Evolutionary conservation across 371 early-diverging fungal species (phyloP).

Genomic region (Lichtheimia ornata): DNA sequence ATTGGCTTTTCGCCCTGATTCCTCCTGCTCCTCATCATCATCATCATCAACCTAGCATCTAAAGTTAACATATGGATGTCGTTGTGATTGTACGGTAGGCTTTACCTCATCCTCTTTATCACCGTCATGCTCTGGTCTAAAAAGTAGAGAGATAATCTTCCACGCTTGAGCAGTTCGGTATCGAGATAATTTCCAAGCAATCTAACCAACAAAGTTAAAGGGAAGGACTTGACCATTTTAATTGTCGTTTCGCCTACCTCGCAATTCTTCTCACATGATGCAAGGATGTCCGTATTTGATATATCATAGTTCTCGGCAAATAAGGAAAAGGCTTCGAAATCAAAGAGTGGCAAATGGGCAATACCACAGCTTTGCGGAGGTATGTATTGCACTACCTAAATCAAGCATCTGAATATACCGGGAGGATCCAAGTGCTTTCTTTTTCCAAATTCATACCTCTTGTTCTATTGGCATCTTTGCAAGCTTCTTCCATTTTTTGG

Average conservation of each 20-base stretch:
- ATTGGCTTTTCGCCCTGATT: background rate
- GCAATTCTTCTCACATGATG: conserved; percentile 70
- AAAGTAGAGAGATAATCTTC: conserved; percentile 73
- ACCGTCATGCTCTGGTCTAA: conserved; percentile 27
- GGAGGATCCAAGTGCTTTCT: background rate
- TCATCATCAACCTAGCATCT: background rate
- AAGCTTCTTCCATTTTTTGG: conserved; percentile 30
- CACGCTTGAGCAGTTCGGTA: conserved; percentile 80
- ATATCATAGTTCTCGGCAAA: conserved; percentile 69
- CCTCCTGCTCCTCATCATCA: background rate
- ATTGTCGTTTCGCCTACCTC: conserved; percentile 37
- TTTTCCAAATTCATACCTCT: conserved; percentile 15
- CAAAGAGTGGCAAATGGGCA: conserved; percentile 66
- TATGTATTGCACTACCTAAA: conserved; percentile 37
- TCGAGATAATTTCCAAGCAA: conserved; percentile 65
- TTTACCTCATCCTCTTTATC: conserved; percentile 14
- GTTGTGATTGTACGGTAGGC: too few relatives aligned
- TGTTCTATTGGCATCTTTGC: conserved; percentile 27
- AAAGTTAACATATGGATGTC: too few relatives aligned
- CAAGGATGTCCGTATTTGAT: conserved; percentile 45
- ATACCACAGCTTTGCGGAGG: conserved; percentile 64
- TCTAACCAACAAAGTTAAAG: conserved; percentile 24
- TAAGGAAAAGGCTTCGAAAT: conserved; percentile 65
- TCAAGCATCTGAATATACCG: background rate
- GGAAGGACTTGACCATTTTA: background rate